A percentile compares a stretch with the other conserved stretches of the same genome.
These are phyloP conservation scores for Cyclostephanos tholiformis DNA, from an alignment of 108 stramenopile species.

Conservation along the genomic window DNA sequence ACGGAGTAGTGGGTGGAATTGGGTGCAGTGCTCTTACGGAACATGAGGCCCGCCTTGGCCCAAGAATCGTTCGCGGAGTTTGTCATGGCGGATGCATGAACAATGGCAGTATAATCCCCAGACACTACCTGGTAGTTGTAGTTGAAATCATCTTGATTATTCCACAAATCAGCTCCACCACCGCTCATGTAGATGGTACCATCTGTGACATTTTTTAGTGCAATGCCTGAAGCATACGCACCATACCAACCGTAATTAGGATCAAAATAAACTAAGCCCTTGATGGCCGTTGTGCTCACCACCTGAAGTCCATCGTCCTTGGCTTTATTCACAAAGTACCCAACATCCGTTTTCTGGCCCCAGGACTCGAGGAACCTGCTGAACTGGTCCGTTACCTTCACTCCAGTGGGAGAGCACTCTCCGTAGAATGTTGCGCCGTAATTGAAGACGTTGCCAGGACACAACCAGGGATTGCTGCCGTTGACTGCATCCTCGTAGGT, in stretches of 20 bases:
- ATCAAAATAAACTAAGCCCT: neutral
- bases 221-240: neutral
- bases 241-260: neutral
- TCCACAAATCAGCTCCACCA: constrained; percentile 31
- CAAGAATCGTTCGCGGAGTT: constrained; percentile 5
- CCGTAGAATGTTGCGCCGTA: constrained; percentile 23
- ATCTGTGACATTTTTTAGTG: neutral
- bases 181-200: constrained; percentile 22
- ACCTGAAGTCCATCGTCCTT: constrained; percentile 1
- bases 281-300: neutral
- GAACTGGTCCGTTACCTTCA: constrained; percentile 4
- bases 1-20: constrained; percentile 2
- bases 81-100: constrained; percentile 10
- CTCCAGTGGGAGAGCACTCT: constrained; percentile 38
- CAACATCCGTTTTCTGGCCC: constrained; percentile 13
- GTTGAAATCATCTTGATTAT: constrained; percentile 22
- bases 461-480: constrained; percentile 38
- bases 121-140: constrained; percentile 16
- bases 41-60: constrained; percentile 42
- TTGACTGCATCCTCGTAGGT: constrained; percentile 50
- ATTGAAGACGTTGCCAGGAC: constrained; percentile 25
- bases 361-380: neutral
- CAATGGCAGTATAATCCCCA: constrained; percentile 26
- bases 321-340: constrained; percentile 32
- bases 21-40: constrained; percentile 7